Evolutionary conservation across 345 rosid species (phyloP).

Genomic region (Raphanus raphanistrum): DNA sequence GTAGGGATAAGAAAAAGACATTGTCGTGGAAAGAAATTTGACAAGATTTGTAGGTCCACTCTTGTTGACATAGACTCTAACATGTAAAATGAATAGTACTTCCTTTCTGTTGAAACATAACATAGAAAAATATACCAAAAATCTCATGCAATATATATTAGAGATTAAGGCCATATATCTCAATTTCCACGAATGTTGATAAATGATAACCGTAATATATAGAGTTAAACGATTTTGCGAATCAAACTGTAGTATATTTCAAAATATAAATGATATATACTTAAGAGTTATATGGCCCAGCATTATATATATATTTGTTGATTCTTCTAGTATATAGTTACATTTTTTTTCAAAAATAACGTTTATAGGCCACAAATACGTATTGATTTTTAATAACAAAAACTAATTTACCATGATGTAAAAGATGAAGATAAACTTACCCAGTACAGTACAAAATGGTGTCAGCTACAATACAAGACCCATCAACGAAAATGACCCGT

Average conservation of each 20-base stretch:
- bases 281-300: neutral
- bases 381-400: neutral
- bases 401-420: neutral
- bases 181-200: neutral
- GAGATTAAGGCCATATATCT: neutral
- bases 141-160: neutral
- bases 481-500: slow-evolving; percentile 54
- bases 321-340: neutral
- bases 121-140: neutral
- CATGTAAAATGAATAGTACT: neutral
- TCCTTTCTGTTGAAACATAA: neutral
- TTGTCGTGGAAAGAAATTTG: slow-evolving; percentile 10
- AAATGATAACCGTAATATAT: neutral
- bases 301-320: neutral
- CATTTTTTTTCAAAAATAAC: neutral
- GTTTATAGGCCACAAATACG: neutral
- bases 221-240: neutral
- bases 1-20: neutral
- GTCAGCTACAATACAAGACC: slow-evolving; percentile 58
- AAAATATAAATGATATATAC: neutral
- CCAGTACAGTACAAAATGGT: slow-evolving; percentile 85
- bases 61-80: neutral
- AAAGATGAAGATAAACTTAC: slow-evolving; percentile 41
- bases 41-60: slow-evolving; percentile 27
- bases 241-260: neutral